Conservation (phyloP, 345 rosid species). For the Lenwebbia sp. region DNA sequence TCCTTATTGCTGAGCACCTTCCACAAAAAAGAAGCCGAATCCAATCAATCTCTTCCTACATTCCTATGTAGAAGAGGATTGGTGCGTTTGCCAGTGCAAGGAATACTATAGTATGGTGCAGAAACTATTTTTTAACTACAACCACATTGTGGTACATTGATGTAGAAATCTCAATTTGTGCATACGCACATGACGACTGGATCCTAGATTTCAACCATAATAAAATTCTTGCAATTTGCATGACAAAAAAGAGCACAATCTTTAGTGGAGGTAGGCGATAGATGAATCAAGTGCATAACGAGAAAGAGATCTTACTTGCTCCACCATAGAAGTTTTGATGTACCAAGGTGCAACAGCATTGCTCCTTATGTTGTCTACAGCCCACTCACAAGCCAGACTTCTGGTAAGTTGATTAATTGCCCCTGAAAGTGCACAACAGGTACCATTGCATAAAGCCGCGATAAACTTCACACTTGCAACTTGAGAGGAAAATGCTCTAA, state of each 20-base stretch:
- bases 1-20: constrained; percentile 30
- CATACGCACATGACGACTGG: background rate
- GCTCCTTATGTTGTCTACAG: constrained; percentile 66
- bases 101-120: background rate
- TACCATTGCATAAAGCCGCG: background rate
- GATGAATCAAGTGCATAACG: background rate
- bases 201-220: background rate
- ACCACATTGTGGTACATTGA: background rate
- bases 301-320: constrained; percentile 32
- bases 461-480: background rate
- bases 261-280: background rate
- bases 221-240: background rate
- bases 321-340: constrained; percentile 76
- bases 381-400: constrained; percentile 81
- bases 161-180: background rate
- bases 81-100: background rate
- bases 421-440: constrained; percentile 22
- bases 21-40: background rate
- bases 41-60: background rate
- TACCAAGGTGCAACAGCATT: constrained; percentile 89
- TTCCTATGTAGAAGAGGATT: background rate
- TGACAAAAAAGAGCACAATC: fast-evolving
- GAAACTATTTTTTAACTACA: background rate
- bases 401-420: constrained; percentile 72
- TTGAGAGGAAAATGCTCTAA: background rate